Evolutionary conservation across 2,329 filamentous ascomycete genomes (phyloP).

Genomic region (Paracamarosporium sp.): DNA sequence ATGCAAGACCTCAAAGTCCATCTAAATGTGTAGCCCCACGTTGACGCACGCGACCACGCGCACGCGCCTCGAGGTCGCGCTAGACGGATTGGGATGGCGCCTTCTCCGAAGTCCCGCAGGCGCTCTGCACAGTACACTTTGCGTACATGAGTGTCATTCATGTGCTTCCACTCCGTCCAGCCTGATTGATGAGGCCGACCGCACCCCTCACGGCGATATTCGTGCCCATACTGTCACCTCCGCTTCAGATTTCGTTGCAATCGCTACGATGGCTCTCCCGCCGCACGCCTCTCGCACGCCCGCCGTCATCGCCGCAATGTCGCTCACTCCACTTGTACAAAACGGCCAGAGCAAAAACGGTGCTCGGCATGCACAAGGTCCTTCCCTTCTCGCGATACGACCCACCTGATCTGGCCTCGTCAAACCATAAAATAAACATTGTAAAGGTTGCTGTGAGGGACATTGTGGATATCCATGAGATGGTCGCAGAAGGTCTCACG

Average conservation of each 20-base stretch:
- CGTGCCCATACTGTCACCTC: constrained; percentile 26
- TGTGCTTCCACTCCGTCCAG: not conserved
- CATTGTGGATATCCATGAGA: not conserved
- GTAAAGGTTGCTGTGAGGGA: not conserved
- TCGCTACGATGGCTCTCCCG: constrained; percentile 19
- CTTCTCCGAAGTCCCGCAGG: not conserved
- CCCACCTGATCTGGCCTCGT: constrained; percentile 8
- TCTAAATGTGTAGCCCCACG: no score
- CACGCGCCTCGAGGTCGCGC: not conserved
- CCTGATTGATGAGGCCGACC: constrained; percentile 17
- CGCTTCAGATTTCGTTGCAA: constrained; percentile 19
- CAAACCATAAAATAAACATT: constrained; percentile 28
- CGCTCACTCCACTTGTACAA: constrained; percentile 36
- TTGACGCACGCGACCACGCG: not conserved
- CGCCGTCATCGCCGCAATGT: constrained; percentile 19
- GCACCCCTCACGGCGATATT: constrained; percentile 22
- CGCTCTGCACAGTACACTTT: not conserved
- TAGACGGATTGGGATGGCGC: not conserved
- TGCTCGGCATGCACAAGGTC: constrained; percentile 35
- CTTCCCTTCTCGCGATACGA: constrained; percentile 24
- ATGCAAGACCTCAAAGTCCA: no score
- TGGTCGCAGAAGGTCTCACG: constrained; percentile 2
- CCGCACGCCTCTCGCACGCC: constrained; percentile 1
- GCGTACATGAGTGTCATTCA: no score
- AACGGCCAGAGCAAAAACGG: constrained; percentile 29